Evolutionary conservation across 805 yeast genomes (phyloP).

Genomic region (Yarrowia keelungensis): DNA sequence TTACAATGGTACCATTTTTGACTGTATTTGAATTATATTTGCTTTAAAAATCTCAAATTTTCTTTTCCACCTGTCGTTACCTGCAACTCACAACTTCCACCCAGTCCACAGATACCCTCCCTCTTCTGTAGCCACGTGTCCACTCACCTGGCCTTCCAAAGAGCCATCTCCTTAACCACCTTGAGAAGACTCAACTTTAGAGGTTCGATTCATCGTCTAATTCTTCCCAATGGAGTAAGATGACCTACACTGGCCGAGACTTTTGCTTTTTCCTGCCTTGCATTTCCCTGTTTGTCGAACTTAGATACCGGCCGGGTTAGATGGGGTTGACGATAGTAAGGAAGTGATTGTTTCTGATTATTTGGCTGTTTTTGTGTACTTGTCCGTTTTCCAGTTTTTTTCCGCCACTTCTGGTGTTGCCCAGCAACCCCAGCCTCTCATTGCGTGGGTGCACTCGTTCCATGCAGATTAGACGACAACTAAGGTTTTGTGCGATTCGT

Average conservation of each 20-base stretch:
- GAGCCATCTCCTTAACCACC: background rate
- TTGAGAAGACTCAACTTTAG: background rate
- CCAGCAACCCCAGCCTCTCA: no score
- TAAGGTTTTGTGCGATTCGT: slow-evolving; percentile 9
- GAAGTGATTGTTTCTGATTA: no score
- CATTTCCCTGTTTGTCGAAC: slow-evolving; percentile 12
- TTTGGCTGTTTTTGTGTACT: background rate
- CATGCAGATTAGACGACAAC: slow-evolving; percentile 24
- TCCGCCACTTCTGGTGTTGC: no score
- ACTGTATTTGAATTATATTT: no score
- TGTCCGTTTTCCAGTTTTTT: background rate
- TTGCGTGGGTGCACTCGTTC: slow-evolving; percentile 2
- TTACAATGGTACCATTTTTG: background rate
- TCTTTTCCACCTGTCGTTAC: no score
- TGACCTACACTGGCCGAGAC: slow-evolving; percentile 2
- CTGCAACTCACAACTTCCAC: no score
- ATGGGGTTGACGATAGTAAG: background rate
- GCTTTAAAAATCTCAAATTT: no score
- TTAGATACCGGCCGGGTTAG: background rate
- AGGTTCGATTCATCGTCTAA: slow-evolving; percentile 21
- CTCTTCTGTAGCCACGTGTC: slow-evolving; percentile 1
- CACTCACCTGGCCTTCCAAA: background rate
- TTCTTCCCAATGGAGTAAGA: slow-evolving; percentile 36
- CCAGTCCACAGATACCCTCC: background rate
- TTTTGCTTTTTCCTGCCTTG: slow-evolving; percentile 29